A percentile compares a stretch with the other conserved stretches of the same genome.
Conservation (phyloP, 1,284 basidiomycete species). For the Boletus sp. region DNA sequence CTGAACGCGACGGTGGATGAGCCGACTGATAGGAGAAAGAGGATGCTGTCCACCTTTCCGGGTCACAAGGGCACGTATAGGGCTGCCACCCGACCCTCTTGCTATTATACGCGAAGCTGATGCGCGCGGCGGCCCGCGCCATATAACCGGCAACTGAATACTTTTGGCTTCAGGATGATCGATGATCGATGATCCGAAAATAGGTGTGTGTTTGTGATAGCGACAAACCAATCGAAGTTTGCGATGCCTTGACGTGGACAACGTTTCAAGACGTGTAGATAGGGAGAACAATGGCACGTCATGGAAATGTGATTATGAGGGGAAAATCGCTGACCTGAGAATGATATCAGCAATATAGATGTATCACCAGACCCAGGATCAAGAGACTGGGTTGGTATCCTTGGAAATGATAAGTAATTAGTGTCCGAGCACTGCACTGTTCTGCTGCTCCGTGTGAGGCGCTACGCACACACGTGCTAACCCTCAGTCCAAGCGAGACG, state of each 20-base stretch:
- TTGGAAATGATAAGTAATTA: background rate
- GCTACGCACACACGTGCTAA: background rate
- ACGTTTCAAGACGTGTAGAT: too few species aligned
- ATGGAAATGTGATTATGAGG: background rate
- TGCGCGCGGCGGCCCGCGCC: constrained; percentile 1
- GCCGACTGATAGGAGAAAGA: too few species aligned
- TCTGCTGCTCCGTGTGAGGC: background rate
- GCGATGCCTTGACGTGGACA: too few species aligned
- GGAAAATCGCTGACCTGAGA: background rate
- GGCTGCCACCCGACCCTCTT: background rate
- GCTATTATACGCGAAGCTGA: constrained; percentile 6
- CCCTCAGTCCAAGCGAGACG: background rate
- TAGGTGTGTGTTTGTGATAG: constrained; percentile 2
- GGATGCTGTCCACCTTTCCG: background rate
- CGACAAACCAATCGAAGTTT: background rate
- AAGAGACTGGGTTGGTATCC: too few species aligned
- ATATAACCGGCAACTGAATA: background rate
- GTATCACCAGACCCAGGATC: background rate
- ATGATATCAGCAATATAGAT: background rate
- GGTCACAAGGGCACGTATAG: background rate
- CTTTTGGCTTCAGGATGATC: background rate
- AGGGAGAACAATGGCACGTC: too few species aligned
- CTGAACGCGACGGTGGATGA: background rate
- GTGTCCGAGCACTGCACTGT: background rate
- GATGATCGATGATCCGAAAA: constrained; percentile 2